Evolutionary conservation across 164 flowering plant species (phyloP), one percentile per base, ranked within the genome.

Genomic region (Hamamelis virginiana): DNA sequence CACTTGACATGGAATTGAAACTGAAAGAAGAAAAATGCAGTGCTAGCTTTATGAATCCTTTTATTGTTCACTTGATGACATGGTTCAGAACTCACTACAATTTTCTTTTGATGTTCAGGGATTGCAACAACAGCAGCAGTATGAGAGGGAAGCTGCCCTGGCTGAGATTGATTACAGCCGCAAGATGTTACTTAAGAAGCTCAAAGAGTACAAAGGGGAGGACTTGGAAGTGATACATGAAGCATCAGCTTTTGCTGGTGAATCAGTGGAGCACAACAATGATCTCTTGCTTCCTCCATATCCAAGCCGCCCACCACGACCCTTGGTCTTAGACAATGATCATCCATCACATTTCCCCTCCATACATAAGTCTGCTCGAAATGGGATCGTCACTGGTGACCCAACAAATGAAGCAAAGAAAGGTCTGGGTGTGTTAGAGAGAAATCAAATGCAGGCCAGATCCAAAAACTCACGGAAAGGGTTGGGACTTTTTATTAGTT

Each of bases 241-340:
- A 63, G 92, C 96, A 58, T 76, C 89, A 66, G 83, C 87, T 65
- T 95, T 95, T 77, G 97, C 89, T 22, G 84, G 97, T 73, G 91
- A 86, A 78, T 82, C 87, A 46, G 92, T 88, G 18, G 87, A 92
- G 71, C 82, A 82, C 19, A 80, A 75, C 74, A 82, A 76, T 62
- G 86, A 89, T 75, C 96, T 95, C 41, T 79, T 92, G 57, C 99
- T 90, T 78, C 99, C 99, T 67, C 99, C 94, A 19, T 92, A 95
- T 77, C 91, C 90, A 47, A 84, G 72, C 71, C 91, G 83, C 22
- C 76, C 83, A 52, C 87, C 92, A 19, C 81, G 46, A 18, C 67
- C 94, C 47, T 19, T 82, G 41, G 74, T 74, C 41, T 57, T 76
- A 50, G 83, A 80, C 33, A 86, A 82, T 25, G 77, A 76, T 9